phyloP scores from a whole-genome alignment of 2,329 filamentous ascomycete species.

The Blastomyces emzantsi region DNA sequence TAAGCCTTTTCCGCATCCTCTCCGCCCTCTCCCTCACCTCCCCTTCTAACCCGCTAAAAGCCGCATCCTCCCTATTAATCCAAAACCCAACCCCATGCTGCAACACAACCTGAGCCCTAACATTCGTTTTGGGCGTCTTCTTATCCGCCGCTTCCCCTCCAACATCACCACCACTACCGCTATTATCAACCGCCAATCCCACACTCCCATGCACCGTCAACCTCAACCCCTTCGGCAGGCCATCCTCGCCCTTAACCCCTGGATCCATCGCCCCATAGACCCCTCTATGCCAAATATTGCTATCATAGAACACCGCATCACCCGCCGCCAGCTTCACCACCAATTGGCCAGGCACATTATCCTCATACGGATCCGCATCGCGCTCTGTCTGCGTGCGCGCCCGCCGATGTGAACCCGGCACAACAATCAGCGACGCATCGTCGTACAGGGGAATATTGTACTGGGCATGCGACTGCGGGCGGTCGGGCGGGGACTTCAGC shows the following conservation, averaged over 20 bases:
- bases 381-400: slow-evolving; percentile 63
- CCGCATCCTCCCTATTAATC: slow-evolving; percentile 36
- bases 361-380: slow-evolving; percentile 55
- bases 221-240: slow-evolving; percentile 29
- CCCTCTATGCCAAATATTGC: slow-evolving; percentile 61
- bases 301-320: slow-evolving; percentile 81
- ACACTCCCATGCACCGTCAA: slow-evolving; percentile 39
- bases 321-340: slow-evolving; percentile 60
- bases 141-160: slow-evolving; percentile 6
- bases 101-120: slow-evolving; percentile 37
- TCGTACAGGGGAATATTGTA: slow-evolving; percentile 78
- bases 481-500: slow-evolving; percentile 36
- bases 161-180: slow-evolving; percentile 17
- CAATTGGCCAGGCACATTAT: slow-evolving; percentile 53
- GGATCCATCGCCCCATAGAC: slow-evolving; percentile 28
- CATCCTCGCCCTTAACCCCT: slow-evolving; percentile 21
- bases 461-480: slow-evolving; percentile 64
- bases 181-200: slow-evolving; percentile 27
- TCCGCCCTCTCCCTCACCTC: slow-evolving; percentile 31
- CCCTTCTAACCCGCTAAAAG: slow-evolving; percentile 22
- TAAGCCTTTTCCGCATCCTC: slow-evolving; percentile 36
- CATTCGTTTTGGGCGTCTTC: slow-evolving; percentile 23
- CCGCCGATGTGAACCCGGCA: slow-evolving; percentile 66
- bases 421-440: slow-evolving; percentile 63
- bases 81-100: slow-evolving; percentile 40